These are phyloP conservation scores for Backusella mclennaniae DNA, from an alignment of 192 early-diverging fungal species.

Conservation along the genomic window DNA sequence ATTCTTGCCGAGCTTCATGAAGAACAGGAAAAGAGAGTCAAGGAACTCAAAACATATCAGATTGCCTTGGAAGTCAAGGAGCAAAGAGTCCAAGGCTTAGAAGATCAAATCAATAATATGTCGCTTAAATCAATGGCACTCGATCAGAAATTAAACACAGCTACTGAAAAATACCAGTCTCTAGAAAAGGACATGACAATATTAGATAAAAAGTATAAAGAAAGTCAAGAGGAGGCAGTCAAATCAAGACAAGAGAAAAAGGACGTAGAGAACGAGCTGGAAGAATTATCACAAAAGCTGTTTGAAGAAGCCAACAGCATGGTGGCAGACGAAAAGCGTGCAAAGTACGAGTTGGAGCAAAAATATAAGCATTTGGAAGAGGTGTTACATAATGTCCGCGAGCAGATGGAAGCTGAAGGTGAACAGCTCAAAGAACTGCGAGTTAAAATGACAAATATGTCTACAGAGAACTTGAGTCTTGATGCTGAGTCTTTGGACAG, in stretches of 20 bases:
- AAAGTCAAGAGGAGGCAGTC: conserved; percentile 76
- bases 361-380: conserved; percentile 55
- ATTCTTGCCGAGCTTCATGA: conserved; percentile 26
- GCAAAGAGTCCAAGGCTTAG: not conserved
- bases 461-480: conserved; percentile 29
- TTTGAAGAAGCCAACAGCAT: conserved; percentile 95
- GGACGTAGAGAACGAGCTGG: conserved; percentile 87
- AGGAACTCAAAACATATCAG: conserved; percentile 5
- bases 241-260: conserved; percentile 88
- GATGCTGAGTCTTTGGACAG: conserved; percentile 64
- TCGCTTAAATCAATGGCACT: conserved; percentile 24
- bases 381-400: conserved; percentile 61
- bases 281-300: conserved; percentile 83
- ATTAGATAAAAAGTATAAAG: conserved; percentile 75
- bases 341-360: conserved; percentile 49
- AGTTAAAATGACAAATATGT: conserved; percentile 71
- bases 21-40: conserved; percentile 11
- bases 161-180: conserved; percentile 68
- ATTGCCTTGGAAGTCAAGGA: conserved; percentile 7
- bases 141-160: conserved; percentile 64
- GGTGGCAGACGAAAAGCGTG: conserved; percentile 78
- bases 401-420: conserved; percentile 70
- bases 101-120: not conserved
- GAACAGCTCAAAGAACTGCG: conserved; percentile 84
- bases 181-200: conserved; percentile 63